These are phyloP conservation scores for Fomitopsis serialis DNA, from an alignment of 768 basidiomycete genomes.

Conservation along the genomic window DNA sequence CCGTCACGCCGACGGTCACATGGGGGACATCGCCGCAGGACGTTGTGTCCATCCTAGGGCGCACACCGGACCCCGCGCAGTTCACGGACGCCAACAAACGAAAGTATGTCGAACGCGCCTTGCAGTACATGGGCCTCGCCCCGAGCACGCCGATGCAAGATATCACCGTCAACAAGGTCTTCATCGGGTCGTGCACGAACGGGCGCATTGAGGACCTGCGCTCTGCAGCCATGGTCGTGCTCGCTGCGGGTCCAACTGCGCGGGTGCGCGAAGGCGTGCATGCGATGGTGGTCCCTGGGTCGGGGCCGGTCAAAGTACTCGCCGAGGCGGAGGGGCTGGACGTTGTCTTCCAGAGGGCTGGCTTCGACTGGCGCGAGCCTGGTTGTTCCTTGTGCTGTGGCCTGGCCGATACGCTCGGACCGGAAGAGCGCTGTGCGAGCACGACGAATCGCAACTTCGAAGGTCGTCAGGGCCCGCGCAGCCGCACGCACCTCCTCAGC, in stretches of 20 bases:
- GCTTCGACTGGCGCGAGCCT: constrained; percentile 67
- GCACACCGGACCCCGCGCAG: constrained; percentile 47
- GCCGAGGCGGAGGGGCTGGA: constrained; percentile 63
- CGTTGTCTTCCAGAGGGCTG: constrained; percentile 56
- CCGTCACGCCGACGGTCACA: constrained; percentile 61
- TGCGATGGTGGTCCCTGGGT: constrained; percentile 67
- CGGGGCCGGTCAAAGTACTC: constrained; percentile 59
- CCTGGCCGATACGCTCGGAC: constrained; percentile 62
- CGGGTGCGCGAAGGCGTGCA: constrained; percentile 47
- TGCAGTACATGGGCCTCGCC: constrained; percentile 58
- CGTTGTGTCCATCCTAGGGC: constrained; percentile 51
- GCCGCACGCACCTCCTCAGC: constrained; percentile 56
- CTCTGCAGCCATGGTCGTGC: constrained; percentile 52
- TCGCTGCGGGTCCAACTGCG: constrained; percentile 44
- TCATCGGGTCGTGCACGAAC: constrained; percentile 68
- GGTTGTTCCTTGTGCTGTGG: constrained; percentile 70
- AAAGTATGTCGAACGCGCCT: constrained; percentile 42
- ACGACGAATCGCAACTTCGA: constrained; percentile 68
- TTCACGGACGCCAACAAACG: constrained; percentile 41
- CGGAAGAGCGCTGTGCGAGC: constrained; percentile 53
- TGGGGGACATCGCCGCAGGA: constrained; percentile 68
- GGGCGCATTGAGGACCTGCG: constrained; percentile 62
- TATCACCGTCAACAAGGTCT: constrained; percentile 58
- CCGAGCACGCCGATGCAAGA: constrained; percentile 51
- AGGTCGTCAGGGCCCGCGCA: constrained; percentile 56